Base-by-base conservation (phyloP, 1,284 basidiomycete species). In the Puccinia horiana region DNA sequence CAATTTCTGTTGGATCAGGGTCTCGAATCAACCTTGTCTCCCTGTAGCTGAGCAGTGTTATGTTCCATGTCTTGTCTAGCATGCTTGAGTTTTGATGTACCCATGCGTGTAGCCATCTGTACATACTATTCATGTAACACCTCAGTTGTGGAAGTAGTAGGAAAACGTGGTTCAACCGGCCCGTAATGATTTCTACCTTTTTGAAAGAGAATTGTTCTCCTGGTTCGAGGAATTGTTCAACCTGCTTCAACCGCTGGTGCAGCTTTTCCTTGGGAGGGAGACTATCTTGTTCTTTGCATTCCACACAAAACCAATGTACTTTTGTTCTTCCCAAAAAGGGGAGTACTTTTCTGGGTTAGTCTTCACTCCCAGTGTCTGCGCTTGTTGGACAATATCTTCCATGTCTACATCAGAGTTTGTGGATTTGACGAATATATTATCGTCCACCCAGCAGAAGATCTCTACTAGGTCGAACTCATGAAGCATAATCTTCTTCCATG, bases 281-380 rank as follows among this genome's bases (percentile, higher is more conserved):
- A 75, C 52, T 14, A 49, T 49, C 49, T 56, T 75, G 0, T 47
- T 26, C 18, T n/a, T n/a, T 18, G 49, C 49, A 35, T 56, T 37
- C 73, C 73, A 75, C 9, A 75, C 26, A 26, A 56, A 75, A 14
- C 73, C 73, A 3, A 75, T 75, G 29, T 37, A 75, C 18, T 54
- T 75, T 23, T 73, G 70, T 52, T 52, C 29, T 2, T 37, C 42
- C 3, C 4, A 42, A 26, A 72, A 72, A 0, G 14, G 5, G n/a
- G 69, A 42, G 18, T 18, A 49, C n/a, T 47, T 73, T 16, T n/a
- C 18, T 16, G 23, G 4, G 16, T 49, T 73, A 4, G 42, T 73
- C n/a, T 18, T 14, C 1, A 73, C 70, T 8, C 70, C 70, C 23
- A 73, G 16, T 44, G n/a, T n/a, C n/a, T n/a, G n/a, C n/a, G n/a